phyloP scores from a whole-genome alignment of 2,329 filamentous ascomycete genomes.

The Lecanosticta acicola region DNA sequence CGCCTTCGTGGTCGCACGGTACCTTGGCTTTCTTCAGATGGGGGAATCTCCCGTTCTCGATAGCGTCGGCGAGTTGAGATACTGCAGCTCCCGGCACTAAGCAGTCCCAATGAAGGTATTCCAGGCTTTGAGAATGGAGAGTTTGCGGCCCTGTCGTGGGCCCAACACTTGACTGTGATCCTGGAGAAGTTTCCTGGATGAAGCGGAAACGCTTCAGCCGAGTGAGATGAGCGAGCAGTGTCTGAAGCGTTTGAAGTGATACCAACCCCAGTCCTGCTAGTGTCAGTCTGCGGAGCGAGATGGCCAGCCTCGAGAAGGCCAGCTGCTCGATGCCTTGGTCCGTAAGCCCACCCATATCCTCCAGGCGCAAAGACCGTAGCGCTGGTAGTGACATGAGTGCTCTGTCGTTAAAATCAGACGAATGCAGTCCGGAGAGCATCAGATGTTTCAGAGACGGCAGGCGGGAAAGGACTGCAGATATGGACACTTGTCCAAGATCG shows the following conservation, averaged over 20 bases:
- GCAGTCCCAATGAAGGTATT: conserved; percentile 57
- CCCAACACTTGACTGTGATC: conserved; percentile 38
- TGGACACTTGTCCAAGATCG: conserved; percentile 49
- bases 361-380: conserved; percentile 50
- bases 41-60: conserved; percentile 59
- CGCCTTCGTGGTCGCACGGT: conserved; percentile 63
- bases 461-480: conserved; percentile 49
- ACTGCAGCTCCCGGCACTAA: conserved; percentile 53
- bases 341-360: conserved; percentile 51
- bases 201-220: conserved; percentile 48
- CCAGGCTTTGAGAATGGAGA: conserved; percentile 46
- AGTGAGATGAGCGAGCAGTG: conserved; percentile 45
- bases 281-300: conserved; percentile 42
- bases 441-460: conserved; percentile 51
- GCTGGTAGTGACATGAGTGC: conserved; percentile 50
- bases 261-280: conserved; percentile 51
- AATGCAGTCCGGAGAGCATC: conserved; percentile 50
- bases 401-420: conserved; percentile 51
- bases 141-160: conserved; percentile 30
- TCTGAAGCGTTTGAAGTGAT: conserved; percentile 48
- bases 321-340: conserved; percentile 50
- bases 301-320: conserved; percentile 42
- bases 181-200: conserved; percentile 47
- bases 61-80: conserved; percentile 58
- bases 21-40: conserved; percentile 54